Percentiles rank a stretch among this genome's conserved stretches.
These are phyloP conservation scores for Daedalea quercina DNA, from an alignment of 768 basidiomycete genomes.

Conservation along the genomic window DNA sequence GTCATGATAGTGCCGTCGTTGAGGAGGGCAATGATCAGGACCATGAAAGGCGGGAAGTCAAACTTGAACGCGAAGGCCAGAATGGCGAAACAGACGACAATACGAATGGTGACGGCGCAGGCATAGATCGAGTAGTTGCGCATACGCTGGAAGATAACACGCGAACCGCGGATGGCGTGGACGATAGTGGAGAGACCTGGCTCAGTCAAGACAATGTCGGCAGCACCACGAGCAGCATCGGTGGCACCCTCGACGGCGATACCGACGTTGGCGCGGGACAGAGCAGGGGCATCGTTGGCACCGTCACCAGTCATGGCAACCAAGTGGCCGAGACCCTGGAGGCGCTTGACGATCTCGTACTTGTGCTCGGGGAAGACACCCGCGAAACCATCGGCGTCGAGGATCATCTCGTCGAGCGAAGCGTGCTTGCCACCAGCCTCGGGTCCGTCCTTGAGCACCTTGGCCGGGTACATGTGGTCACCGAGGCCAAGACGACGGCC, in stretches of 20 bases:
- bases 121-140: conserved; percentile 98
- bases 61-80: conserved; percentile 94
- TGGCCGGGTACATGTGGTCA: conserved; percentile 99
- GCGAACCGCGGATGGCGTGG: conserved; percentile 96
- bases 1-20: conserved; percentile 99
- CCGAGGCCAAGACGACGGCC: conserved; percentile 96
- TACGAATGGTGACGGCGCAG: conserved; percentile 95
- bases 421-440: conserved; percentile 78
- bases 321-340: conserved; percentile 92
- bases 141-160: conserved; percentile 99
- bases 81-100: conserved; percentile 95
- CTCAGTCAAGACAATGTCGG: conserved; percentile 96
- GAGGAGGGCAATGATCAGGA: conserved; percentile 92
- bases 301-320: conserved; percentile 99
- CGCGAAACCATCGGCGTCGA: conserved; percentile 98
- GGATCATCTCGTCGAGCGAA: conserved; percentile 94
- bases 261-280: conserved; percentile 98
- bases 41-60: conserved; percentile 99
- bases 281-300: conserved; percentile 96
- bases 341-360: conserved; percentile 98
- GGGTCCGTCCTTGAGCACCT: conserved; percentile 98
- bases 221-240: conserved; percentile 96
- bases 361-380: conserved; percentile 99
- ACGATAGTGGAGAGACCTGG: conserved; percentile 99
- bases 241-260: conserved; percentile 99